Percentiles rank a stretch among this genome's conserved stretches.
These are phyloP conservation scores for Rhizophagus clarus DNA, from an alignment of 192 early-diverging fungal species.

Conservation along the genomic window DNA sequence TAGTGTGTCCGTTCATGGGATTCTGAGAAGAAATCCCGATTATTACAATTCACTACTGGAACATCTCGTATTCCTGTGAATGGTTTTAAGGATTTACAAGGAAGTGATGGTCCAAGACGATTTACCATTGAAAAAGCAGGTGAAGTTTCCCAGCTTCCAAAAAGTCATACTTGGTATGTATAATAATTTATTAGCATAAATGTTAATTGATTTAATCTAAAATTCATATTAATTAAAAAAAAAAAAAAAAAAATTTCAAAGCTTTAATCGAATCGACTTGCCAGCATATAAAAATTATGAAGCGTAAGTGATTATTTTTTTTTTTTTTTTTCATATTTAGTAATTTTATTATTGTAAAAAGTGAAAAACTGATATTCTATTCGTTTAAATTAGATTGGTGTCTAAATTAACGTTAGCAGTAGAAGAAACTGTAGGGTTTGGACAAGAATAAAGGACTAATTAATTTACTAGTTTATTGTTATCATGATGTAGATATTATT, in stretches of 20 bases:
- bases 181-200: neutral
- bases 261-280: conserved; percentile 96
- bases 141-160: conserved; percentile 82
- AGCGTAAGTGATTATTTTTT: conserved; percentile 34
- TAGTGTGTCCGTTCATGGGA: conserved; percentile 84
- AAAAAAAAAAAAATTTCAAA: conserved; percentile 30
- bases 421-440: conserved; percentile 96
- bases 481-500: neutral
- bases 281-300: conserved; percentile 89
- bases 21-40: conserved; percentile 88
- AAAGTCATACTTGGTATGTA: conserved; percentile 88
- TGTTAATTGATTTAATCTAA: neutral
- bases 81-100: conserved; percentile 98
- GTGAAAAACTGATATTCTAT: conserved; percentile 38
- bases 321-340: no score
- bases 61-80: conserved; percentile 98
- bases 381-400: conserved; percentile 36
- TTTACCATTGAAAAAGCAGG: conserved; percentile 97
- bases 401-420: conserved; percentile 89
- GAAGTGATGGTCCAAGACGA: conserved; percentile 90
- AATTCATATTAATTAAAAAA: neutral
- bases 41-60: conserved; percentile 97
- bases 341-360: conserved; percentile 33
- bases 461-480: neutral
- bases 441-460: conserved; percentile 63